Percentiles rank a stretch among this genome's conserved stretches.
phyloP scores from a whole-genome alignment of 2,329 filamentous ascomycete genomes.

The Botryotinia convoluta region DNA sequence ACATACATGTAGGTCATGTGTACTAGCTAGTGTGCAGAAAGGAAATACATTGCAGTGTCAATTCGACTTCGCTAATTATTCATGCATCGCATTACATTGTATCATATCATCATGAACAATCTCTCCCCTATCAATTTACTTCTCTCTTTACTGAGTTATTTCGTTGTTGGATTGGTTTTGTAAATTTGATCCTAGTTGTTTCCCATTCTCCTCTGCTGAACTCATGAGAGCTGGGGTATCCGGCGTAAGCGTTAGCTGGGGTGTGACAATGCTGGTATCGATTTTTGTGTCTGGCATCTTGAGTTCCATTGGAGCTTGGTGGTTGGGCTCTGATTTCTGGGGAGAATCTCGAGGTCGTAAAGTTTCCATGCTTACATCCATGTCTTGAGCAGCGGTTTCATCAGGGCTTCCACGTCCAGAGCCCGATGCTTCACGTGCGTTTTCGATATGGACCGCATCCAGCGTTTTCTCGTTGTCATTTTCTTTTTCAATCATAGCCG shows the following conservation, averaged over 20 bases:
- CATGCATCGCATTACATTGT: not conserved
- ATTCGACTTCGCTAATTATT: not conserved
- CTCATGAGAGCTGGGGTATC: slow-evolving; percentile 30
- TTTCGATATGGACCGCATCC: slow-evolving; percentile 32
- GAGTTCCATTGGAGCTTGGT: not conserved
- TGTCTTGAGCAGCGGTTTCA: slow-evolving; percentile 9
- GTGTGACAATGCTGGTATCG: slow-evolving; percentile 27
- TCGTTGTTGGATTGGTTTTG: not conserved
- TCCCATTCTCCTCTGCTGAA: slow-evolving; percentile 29
- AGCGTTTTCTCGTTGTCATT: slow-evolving; percentile 41
- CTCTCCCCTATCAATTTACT: not conserved
- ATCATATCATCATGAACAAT: not conserved
- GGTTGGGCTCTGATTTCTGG: not conserved
- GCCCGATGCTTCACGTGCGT: slow-evolving; percentile 26
- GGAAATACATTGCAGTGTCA: not conserved
- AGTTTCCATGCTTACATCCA: slow-evolving; percentile 35
- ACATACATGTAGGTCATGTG: slow-evolving; percentile 5
- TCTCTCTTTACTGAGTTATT: not conserved
- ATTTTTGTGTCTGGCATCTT: slow-evolving; percentile 20
- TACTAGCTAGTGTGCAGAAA: not conserved
- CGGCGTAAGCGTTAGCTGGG: slow-evolving; percentile 35
- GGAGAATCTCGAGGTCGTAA: slow-evolving; percentile 26
- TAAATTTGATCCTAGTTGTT: slow-evolving; percentile 31
- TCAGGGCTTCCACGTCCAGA: slow-evolving; percentile 22
- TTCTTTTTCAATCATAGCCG: slow-evolving; percentile 74